phyloP scores from a whole-genome alignment of 1,284 basidiomycete genomes.

The Pseudozyma sp. region DNA sequence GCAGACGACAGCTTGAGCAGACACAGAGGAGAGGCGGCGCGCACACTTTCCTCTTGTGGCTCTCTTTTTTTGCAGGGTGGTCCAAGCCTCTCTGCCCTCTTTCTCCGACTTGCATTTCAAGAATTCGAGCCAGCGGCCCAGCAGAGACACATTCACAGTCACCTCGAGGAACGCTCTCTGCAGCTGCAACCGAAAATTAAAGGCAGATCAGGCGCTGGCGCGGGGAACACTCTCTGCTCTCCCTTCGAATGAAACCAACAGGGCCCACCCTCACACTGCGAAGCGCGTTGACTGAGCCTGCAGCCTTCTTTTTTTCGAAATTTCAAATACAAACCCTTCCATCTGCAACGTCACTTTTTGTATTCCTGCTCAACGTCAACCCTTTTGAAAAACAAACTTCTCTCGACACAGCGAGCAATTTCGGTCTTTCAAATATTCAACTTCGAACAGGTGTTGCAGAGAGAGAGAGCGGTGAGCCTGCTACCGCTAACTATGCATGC shows the following conservation, averaged over 20 bases:
- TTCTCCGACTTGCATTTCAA: too few species aligned
- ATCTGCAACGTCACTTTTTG: neutral
- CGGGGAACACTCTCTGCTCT: too few species aligned
- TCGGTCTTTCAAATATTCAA: constrained; percentile 11
- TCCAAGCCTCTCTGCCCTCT: neutral
- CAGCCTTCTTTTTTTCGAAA: too few species aligned
- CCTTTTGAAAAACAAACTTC: neutral
- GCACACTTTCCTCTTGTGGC: neutral
- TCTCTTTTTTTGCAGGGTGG: neutral
- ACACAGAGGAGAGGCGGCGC: neutral
- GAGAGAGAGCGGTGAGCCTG: neutral
- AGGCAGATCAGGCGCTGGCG: too few species aligned
- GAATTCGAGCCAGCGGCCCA: too few species aligned
- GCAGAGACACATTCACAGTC: too few species aligned
- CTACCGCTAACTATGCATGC: too few species aligned
- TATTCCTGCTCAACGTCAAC: neutral
- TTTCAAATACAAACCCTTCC: too few species aligned
- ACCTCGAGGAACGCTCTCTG: neutral
- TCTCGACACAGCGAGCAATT: neutral
- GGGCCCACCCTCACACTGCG: too few species aligned
- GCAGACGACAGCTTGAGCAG: constrained; percentile 1
- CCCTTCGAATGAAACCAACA: too few species aligned
- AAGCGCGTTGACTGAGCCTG: too few species aligned
- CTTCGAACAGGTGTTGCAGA: neutral
- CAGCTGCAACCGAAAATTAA: too few species aligned